phyloP scores from a whole-genome alignment of 1,139 yeast genomes.

The Pichia sp. region DNA sequence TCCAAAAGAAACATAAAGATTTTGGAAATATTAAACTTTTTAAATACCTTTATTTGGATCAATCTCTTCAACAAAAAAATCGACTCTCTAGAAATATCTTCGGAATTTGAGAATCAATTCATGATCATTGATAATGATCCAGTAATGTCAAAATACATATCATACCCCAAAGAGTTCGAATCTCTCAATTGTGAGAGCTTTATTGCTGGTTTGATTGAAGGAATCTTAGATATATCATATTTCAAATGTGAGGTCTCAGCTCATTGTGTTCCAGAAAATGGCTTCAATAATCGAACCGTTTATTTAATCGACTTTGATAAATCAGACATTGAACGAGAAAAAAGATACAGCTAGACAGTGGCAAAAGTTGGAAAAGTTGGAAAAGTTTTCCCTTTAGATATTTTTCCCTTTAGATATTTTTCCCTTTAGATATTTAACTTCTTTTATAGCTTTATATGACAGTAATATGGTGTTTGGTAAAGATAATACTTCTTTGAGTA shows the following conservation, averaged over 20 bases:
- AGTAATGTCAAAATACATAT: slow-evolving; percentile 63
- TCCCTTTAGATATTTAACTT: no score
- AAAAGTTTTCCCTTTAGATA: no score
- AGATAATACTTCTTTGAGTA: no score
- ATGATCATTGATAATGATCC: slow-evolving; percentile 85
- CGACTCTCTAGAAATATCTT: slow-evolving; percentile 81
- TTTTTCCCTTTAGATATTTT: no score
- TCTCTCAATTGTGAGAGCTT: slow-evolving; percentile 79
- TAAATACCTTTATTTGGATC: slow-evolving; percentile 78
- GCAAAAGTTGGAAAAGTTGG: no score
- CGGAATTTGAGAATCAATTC: slow-evolving; percentile 73
- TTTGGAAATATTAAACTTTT: slow-evolving; percentile 74
- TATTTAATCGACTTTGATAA: slow-evolving; percentile 61
- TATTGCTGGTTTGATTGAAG: slow-evolving; percentile 88
- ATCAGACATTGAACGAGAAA: slow-evolving; percentile 3
- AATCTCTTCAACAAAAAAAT: slow-evolving; percentile 76
- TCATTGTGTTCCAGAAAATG: slow-evolving; percentile 67
- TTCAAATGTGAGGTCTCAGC: slow-evolving; percentile 85
- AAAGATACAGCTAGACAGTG: no score
- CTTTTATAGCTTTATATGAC: no score
- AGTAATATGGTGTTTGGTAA: no score
- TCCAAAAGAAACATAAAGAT: slow-evolving; percentile 66
- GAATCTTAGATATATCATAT: slow-evolving; percentile 71
- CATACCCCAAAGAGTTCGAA: slow-evolving; percentile 74
- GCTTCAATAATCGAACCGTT: slow-evolving; percentile 64